These are phyloP conservation scores for Herpetospermum pedunculosum DNA, from an alignment of 306 rosid genomes.

Conservation along the genomic window DNA sequence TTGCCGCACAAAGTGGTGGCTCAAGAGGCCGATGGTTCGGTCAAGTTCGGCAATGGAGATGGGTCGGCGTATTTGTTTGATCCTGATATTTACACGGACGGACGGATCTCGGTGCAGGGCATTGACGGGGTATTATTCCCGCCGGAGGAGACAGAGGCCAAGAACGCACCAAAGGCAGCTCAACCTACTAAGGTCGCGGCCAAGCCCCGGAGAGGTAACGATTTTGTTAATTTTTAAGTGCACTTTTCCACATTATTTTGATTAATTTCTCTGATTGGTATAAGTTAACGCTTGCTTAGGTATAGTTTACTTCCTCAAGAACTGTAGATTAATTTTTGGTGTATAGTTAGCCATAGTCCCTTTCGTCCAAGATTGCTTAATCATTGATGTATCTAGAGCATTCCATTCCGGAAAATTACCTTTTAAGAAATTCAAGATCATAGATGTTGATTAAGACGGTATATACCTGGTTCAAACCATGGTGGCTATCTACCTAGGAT, in stretches of 20 bases:
- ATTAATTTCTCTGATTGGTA: neutral
- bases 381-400: neutral
- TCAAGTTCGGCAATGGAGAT: constrained; percentile 18
- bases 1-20: constrained; percentile 21
- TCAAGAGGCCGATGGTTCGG: constrained; percentile 24
- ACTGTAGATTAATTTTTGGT: neutral
- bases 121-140: constrained; percentile 26
- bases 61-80: constrained; percentile 21
- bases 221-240: neutral
- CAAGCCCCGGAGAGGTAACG: constrained; percentile 19
- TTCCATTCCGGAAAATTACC: neutral
- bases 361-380: neutral
- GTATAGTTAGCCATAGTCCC: neutral
- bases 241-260: neutral
- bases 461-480: no score
- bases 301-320: neutral
- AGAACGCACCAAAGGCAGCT: neutral
- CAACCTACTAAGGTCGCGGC: constrained; percentile 12
- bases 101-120: constrained; percentile 25
- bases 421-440: neutral
- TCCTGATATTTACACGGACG: constrained; percentile 24
- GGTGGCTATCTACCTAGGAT: no score
- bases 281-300: neutral
- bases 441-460: no score
- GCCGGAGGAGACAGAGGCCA: constrained; percentile 8